Evolutionary conservation across 1,139 yeast species (phyloP), one percentile per base, ranked within the genome.

Genomic region (Komagataea norvegica): DNA sequence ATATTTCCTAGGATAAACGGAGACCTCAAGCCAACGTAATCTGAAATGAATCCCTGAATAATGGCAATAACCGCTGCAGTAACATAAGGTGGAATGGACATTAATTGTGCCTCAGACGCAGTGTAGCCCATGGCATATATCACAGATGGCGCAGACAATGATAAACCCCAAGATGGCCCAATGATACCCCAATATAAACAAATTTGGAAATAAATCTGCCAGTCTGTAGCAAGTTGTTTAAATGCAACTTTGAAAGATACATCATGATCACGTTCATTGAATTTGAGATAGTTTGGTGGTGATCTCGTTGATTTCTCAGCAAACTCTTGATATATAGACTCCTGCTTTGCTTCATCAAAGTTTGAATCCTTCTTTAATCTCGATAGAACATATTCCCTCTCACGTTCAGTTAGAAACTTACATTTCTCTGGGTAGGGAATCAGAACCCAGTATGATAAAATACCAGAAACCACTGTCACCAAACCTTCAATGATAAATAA

Each of bases 401-500:
- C 82, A 29, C 68, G 62, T 11, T 57, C 64, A 21, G 57, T 66
- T 42, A 77, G 62, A 56, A 75, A 74, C 38, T 66, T 61, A 20
- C 74, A 65, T 36, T 64, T 64, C 19, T 57, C 60, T 15, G 77
- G 77, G 55, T 60, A 65, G 49, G 74, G 78, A 23, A 75, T 74
- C 39, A 78, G 58, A 3, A 70, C 54, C 47, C 71, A 69, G 48
- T 60, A 74, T 22, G 75, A 65, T 17, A 67, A 42, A 10, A 67
- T 36, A 0, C 77, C 77, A 43, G 74, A 65, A 2, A 72, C 70
- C 31, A 68, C 64, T 9, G 82, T 74, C 19, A 68, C 57, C 6
- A 66, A 55, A n/a, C 82, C 82, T 49, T 77, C 82, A 31, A 77
- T 57, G 36, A 75, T 65, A 51, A 75, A 75, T 43, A 77, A 62